phyloP scores from a whole-genome alignment of 2,329 filamentous ascomycete species.

The Dothideomycetes sp. region DNA sequence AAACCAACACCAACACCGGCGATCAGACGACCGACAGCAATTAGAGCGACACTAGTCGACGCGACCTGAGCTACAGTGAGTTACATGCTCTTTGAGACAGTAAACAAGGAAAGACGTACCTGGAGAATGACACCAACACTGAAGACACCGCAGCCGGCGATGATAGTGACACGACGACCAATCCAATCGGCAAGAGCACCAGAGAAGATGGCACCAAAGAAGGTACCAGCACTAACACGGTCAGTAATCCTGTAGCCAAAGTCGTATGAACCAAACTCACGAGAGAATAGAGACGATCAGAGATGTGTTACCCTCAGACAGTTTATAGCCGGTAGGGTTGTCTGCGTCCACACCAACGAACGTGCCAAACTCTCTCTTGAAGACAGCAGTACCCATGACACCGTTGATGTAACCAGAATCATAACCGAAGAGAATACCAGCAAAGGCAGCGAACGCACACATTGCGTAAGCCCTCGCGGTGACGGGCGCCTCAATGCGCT shows the following conservation, averaged over 20 bases:
- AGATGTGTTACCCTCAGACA: constrained; percentile 37
- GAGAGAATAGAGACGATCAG: constrained; percentile 67
- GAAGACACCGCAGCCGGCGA: constrained; percentile 55
- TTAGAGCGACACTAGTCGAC: constrained; percentile 51
- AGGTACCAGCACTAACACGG: constrained; percentile 66
- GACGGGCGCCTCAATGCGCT: constrained; percentile 28
- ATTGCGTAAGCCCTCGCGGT: constrained; percentile 46
- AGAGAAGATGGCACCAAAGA: constrained; percentile 57
- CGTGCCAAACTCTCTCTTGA: constrained; percentile 30
- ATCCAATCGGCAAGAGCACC: constrained; percentile 54
- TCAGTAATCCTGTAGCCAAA: too few species aligned
- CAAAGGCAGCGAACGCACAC: constrained; percentile 52
- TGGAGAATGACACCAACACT: constrained; percentile 47
- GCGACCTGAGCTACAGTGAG: too few species aligned
- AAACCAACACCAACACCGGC: constrained; percentile 66
- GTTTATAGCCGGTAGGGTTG: constrained; percentile 19
- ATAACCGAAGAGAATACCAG: constrained; percentile 53
- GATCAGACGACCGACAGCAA: constrained; percentile 63
- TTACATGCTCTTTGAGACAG: too few species aligned
- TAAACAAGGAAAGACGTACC: too few species aligned
- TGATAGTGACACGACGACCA: constrained; percentile 56
- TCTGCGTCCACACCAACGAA: constrained; percentile 12
- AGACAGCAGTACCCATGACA: constrained; percentile 43
- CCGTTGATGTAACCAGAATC: constrained; percentile 49
- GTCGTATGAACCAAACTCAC: too few species aligned